A percentile compares a stretch with the other conserved stretches of the same genome.
Conservation (phyloP, 768 basidiomycete species). For the Xanthoconium stramineum region DNA sequence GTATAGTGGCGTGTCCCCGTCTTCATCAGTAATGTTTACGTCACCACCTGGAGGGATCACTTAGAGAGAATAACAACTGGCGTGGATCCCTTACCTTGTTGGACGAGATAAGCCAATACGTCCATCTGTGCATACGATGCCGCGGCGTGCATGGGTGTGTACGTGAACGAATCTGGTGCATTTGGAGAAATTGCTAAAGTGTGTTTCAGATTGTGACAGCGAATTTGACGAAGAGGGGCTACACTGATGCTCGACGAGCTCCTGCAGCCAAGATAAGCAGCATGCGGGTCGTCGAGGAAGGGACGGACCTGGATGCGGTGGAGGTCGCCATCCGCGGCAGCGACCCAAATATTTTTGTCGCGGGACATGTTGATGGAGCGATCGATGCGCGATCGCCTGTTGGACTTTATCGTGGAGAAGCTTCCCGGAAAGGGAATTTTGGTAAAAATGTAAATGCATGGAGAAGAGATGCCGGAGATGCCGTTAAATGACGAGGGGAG, state of each 20-base stretch:
- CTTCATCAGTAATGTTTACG: constrained; percentile 80
- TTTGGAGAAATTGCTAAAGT: constrained; percentile 64
- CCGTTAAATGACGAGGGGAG: constrained; percentile 9
- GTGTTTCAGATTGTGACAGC: constrained; percentile 29
- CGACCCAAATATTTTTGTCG: constrained; percentile 83
- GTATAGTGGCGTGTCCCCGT: constrained; percentile 91
- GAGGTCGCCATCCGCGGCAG: constrained; percentile 87
- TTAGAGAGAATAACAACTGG: not conserved
- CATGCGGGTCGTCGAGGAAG: not conserved
- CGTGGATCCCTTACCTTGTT: constrained; percentile 47
- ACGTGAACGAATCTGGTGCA: constrained; percentile 64
- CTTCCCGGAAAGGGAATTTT: constrained; percentile 24
- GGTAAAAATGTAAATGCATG: constrained; percentile 6
- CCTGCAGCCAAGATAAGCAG: constrained; percentile 33
- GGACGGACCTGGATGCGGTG: constrained; percentile 63
- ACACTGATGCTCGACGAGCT: constrained; percentile 58
- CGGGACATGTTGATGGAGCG: constrained; percentile 27
- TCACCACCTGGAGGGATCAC: constrained; percentile 59
- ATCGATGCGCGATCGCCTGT: constrained; percentile 9
- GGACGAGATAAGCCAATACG: constrained; percentile 74
- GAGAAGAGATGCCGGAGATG: constrained; percentile 3
- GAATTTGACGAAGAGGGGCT: constrained; percentile 32
- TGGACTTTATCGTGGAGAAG: constrained; percentile 18
- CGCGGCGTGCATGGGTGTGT: constrained; percentile 93
- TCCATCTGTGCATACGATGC: constrained; percentile 86